Conservation (phyloP, 345 rosid genomes). For the Cardamine resedifolia region DNA sequence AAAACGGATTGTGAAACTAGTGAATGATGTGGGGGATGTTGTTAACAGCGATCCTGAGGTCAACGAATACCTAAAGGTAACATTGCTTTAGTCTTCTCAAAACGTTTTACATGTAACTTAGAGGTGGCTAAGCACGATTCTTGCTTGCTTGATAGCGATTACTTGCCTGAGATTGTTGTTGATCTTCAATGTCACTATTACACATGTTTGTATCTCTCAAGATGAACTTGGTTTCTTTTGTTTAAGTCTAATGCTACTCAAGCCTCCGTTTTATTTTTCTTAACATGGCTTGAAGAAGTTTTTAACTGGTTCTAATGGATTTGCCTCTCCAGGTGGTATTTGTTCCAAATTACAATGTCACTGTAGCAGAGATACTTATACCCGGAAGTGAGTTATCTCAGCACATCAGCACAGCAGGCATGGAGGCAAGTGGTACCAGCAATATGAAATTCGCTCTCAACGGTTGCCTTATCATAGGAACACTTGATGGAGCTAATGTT, state of each 20-base stretch:
- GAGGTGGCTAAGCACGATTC: not conserved
- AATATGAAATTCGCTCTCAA: conserved; percentile 97
- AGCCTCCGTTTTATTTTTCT: not conserved
- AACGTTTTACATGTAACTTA: not conserved
- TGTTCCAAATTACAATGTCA: conserved; percentile 94
- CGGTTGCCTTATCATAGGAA: conserved; percentile 96
- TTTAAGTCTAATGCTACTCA: conserved; percentile 1
- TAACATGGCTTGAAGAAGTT: not conserved
- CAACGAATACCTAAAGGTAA: conserved; percentile 83
- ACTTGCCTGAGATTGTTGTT: not conserved
- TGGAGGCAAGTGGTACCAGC: conserved; percentile 99
- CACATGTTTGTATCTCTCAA: not conserved
- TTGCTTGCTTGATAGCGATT: conserved; percentile 10
- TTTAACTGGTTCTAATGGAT: not conserved
- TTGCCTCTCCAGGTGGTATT: conserved; percentile 68
- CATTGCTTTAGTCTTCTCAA: not conserved
- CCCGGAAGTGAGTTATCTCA: conserved; percentile 98
- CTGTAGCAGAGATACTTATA: conserved; percentile 91
- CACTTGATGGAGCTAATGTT: conserved; percentile 96
- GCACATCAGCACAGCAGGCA: conserved; percentile 98
- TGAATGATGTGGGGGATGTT: conserved; percentile 87
- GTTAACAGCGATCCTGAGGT: conserved; percentile 93
- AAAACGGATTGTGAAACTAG: conserved; percentile 91
- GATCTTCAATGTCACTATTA: conserved; percentile 8
- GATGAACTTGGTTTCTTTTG: conserved; percentile 14